Base-by-base conservation (phyloP, 2,329 filamentous ascomycete genomes). In the Sporothrix pallida region DNA sequence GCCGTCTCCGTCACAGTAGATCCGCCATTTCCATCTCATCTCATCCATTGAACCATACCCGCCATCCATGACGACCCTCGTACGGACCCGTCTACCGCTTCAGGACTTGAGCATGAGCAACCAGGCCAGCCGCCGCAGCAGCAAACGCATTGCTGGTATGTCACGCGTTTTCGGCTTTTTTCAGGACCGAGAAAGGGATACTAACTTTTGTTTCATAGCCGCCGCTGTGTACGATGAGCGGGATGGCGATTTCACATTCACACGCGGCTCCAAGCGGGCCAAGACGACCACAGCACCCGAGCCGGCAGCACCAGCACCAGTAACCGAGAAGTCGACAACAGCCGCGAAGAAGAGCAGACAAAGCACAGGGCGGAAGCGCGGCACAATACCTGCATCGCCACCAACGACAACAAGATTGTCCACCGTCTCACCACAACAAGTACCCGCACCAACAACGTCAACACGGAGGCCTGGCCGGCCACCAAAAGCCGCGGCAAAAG, bases 181-280 rank as follows among this genome's bases (percentile, higher is more conserved):
- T 8, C 9, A 2, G 46, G 31, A 7, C 3, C 3, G 5, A 46
- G 9, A 44, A 26, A 8, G 9, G 8, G 0, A 23, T 50, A 62
- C 78, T 78, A 73, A 79, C 77, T 13, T 17, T 50, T 52, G 13
- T 65, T 73, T n/a, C 3, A 9, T 23, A 80, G 80, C 78, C 72
- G 73, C 78, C 70, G 78, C 79, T 68, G 85, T 82, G 75, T 91
- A 91, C 78, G 91, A 93, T 78, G 92, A 95, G 81, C 88, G 92
- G 78, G 90, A 93, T 83, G 92, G 92, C 78, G 93, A 93, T 76
- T 95, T 95, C 78, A 85, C 89, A 74, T 95, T 94, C 80, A 89
- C 90, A 76, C 88, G 92, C 77, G 90, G 87, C 75, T 85, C 90
- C 12, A 92, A 92, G 79, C 83, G 88, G 78, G 85, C 86, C 75